phyloP scores from a whole-genome alignment of 495 filamentous ascomycete genomes.

The Coniosporium apollinis region DNA sequence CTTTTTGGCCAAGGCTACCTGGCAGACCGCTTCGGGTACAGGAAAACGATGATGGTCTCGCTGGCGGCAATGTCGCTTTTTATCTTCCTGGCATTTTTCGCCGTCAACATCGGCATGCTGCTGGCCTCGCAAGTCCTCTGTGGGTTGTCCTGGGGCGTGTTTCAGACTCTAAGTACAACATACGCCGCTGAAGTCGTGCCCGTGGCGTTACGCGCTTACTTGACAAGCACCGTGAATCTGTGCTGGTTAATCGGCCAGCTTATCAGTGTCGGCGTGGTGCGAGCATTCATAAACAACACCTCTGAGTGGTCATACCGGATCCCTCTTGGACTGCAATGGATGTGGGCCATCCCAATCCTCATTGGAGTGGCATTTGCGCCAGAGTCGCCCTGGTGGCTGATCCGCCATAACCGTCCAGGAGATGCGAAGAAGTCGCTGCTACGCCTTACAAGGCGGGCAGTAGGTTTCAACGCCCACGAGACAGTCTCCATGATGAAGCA shows the following conservation, averaged over 20 bases:
- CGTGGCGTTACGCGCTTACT: slow-evolving; percentile 10
- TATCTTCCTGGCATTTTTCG: slow-evolving; percentile 20
- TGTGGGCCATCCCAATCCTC: slow-evolving; percentile 9
- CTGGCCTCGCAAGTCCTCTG: slow-evolving; percentile 16
- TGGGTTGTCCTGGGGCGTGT: slow-evolving; percentile 15
- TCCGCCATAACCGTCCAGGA: not conserved
- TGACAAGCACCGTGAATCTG: slow-evolving; percentile 16
- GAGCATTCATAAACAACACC: slow-evolving; percentile 8
- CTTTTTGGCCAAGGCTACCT: slow-evolving; percentile 19
- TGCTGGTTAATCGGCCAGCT: slow-evolving; percentile 20
- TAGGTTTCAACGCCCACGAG: slow-evolving; percentile 16
- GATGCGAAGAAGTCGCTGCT: slow-evolving; percentile 19
- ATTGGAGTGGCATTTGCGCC: not conserved
- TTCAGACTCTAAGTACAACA: slow-evolving; percentile 1
- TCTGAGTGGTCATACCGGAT: slow-evolving; percentile 19
- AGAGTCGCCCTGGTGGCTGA: slow-evolving; percentile 3
- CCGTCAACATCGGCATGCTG: slow-evolving; percentile 10
- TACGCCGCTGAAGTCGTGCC: slow-evolving; percentile 14
- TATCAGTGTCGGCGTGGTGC: slow-evolving; percentile 15
- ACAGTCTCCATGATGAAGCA: slow-evolving; percentile 27
- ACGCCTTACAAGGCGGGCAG: slow-evolving; percentile 16
- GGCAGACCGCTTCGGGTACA: slow-evolving; percentile 15
- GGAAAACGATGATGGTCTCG: slow-evolving; percentile 13
- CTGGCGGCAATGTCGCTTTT: slow-evolving; percentile 13
- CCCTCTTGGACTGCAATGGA: slow-evolving; percentile 20